Percentiles rank a stretch among this genome's conserved stretches.
phyloP scores from a whole-genome alignment of 2,329 filamentous ascomycete species.

The Peltaster fructicola region DNA sequence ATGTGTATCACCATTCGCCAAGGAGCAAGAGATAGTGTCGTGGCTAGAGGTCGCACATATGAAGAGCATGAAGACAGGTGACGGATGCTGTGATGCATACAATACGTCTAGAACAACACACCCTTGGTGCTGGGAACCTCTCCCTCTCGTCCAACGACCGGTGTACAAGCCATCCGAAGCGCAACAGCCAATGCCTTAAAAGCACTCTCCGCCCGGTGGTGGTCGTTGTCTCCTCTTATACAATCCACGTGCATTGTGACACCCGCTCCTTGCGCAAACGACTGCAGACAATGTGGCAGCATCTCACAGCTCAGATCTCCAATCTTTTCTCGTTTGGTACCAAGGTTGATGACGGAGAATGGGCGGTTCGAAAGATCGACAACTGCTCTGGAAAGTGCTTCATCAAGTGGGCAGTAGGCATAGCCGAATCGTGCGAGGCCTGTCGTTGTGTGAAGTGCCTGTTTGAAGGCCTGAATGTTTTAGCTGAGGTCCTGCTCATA shows the following conservation, averaged over 20 bases:
- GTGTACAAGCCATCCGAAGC: slow-evolving; percentile 55
- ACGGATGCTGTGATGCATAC: no score
- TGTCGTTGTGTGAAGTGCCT: slow-evolving; percentile 56
- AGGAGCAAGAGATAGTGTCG: no score
- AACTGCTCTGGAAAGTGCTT: slow-evolving; percentile 82
- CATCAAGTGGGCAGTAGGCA: slow-evolving; percentile 86
- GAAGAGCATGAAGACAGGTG: no score
- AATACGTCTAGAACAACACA: slow-evolving; percentile 52
- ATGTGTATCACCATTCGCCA: no score
- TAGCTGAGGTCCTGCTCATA: slow-evolving; percentile 1
- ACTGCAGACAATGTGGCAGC: slow-evolving; percentile 89
- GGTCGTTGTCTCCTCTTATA: slow-evolving; percentile 79
- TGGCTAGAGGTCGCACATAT: no score
- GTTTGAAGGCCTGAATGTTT: slow-evolving; percentile 48
- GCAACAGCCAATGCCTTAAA: slow-evolving; percentile 94
- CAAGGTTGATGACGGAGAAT: slow-evolving; percentile 66
- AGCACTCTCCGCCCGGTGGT: slow-evolving; percentile 87
- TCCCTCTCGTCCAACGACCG: slow-evolving; percentile 63
- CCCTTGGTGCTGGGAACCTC: slow-evolving; percentile 96
- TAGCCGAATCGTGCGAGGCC: slow-evolving; percentile 82
- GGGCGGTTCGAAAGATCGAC: slow-evolving; percentile 90
- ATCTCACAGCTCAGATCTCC: slow-evolving; percentile 89
- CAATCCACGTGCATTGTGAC: slow-evolving; percentile 94
- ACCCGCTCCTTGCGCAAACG: slow-evolving; percentile 77
- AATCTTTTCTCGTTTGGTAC: slow-evolving; percentile 78